Percentiles rank a stretch among this genome's conserved stretches.
Evolutionary conservation across 495 filamentous ascomycete species (phyloP).

Genomic region (Bombardia bombarda): DNA sequence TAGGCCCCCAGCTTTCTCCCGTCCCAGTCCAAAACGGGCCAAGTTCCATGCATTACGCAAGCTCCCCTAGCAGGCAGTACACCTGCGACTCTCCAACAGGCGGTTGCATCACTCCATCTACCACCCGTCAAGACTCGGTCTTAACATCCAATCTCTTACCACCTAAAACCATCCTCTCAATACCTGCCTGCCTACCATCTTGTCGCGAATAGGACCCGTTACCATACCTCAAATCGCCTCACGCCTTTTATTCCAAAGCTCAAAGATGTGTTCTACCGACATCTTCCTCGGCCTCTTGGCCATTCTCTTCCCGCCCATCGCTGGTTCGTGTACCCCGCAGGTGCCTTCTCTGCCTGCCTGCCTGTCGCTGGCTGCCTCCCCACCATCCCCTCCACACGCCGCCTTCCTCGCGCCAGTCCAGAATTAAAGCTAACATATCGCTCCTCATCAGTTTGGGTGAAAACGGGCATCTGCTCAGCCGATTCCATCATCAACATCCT

Average conservation of each 20-base stretch:
- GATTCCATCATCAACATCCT: conserved; percentile 94
- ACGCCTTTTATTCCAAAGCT: background rate
- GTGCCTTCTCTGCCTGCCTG: conserved; percentile 11
- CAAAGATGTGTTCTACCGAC: conserved; percentile 59
- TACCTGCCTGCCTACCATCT: too few species aligned
- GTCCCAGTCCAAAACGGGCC: background rate
- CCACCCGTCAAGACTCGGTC: too few species aligned
- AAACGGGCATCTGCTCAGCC: conserved; percentile 84
- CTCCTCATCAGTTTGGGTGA: conserved; percentile 73
- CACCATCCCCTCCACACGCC: background rate
- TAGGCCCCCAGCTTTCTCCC: too few species aligned
- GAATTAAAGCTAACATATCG: conserved; percentile 12
- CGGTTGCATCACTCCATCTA: too few species aligned
- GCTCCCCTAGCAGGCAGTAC: too few species aligned
- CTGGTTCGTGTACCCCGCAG: conserved; percentile 52
- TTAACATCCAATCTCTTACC: too few species aligned
- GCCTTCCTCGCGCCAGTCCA: background rate
- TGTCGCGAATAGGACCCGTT: too few species aligned
- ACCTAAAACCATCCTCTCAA: too few species aligned
- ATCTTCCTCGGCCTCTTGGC: conserved; percentile 83
- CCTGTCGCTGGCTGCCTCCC: conserved; percentile 5
- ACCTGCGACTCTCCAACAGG: too few species aligned
- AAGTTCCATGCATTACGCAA: conserved; percentile 16
- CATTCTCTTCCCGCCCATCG: conserved; percentile 87
- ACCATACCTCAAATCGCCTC: too few species aligned